These are phyloP conservation scores for Gossypioides kirkii DNA, from an alignment of 345 rosid genomes.

Conservation along the genomic window DNA sequence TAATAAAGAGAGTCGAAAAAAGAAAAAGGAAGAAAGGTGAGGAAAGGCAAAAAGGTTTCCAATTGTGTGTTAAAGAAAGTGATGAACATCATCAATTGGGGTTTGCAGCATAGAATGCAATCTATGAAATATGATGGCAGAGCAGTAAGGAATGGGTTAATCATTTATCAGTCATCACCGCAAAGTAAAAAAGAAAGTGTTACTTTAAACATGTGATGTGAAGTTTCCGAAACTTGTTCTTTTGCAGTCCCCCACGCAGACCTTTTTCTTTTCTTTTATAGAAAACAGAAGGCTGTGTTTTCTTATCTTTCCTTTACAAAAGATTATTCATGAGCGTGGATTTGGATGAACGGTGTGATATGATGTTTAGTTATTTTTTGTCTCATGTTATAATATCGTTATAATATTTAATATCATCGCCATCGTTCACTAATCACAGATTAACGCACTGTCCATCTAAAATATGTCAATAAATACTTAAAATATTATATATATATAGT, in stretches of 20 bases:
- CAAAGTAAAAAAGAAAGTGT: not conserved
- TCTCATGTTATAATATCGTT: too few species aligned
- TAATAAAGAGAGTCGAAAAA: constrained; percentile 1
- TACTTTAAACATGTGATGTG: constrained; percentile 13
- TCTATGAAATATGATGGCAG: not conserved
- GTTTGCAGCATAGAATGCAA: not conserved
- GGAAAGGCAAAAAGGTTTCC: not conserved
- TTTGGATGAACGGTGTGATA: too few species aligned
- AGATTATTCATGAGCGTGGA: too few species aligned
- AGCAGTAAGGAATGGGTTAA: not conserved
- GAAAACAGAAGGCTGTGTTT: not conserved
- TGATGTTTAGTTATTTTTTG: too few species aligned
- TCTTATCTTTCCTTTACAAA: not conserved
- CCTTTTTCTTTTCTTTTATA: not conserved
- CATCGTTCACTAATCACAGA: too few species aligned
- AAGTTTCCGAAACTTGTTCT: not conserved
- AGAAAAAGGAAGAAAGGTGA: constrained; percentile 8
- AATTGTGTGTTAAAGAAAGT: not conserved
- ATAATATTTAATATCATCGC: too few species aligned
- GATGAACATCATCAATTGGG: not conserved
- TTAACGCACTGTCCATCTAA: too few species aligned
- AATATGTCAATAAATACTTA: too few species aligned
- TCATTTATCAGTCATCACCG: not conserved
- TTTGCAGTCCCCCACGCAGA: not conserved
- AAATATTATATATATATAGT: too few species aligned